Evolutionary conservation across 2,329 filamentous ascomycete species (phyloP).

Genomic region (Hypoxylon sp.): DNA sequence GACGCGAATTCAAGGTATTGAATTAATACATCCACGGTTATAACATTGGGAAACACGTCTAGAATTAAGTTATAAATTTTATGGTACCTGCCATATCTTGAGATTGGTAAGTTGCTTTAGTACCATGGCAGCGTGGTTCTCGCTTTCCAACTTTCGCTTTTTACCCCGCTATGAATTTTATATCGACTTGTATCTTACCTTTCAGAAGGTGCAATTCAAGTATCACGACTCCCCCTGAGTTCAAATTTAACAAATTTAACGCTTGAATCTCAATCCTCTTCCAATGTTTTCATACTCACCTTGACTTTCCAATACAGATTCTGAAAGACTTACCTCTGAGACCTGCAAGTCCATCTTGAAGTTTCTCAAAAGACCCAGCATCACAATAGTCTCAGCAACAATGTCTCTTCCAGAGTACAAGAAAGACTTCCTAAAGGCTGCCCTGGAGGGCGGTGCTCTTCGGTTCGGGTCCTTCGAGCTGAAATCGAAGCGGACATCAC

Average conservation of each 20-base stretch:
- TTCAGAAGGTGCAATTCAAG: slow-evolving; percentile 5
- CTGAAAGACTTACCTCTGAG: background rate
- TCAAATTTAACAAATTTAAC: background rate
- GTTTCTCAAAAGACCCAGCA: background rate
- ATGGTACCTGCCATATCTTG: background rate
- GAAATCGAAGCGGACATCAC: slow-evolving; percentile 91
- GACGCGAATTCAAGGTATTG: background rate
- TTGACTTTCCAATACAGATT: background rate
- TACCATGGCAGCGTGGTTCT: background rate
- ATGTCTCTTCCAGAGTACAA: slow-evolving; percentile 76
- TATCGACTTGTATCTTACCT: slow-evolving; percentile 12
- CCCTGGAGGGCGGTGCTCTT: slow-evolving; percentile 78
- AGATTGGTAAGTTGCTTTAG: slow-evolving; percentile 5
- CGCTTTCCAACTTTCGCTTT: background rate
- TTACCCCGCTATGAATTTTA: slow-evolving; percentile 38
- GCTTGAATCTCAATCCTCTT: background rate
- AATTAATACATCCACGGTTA: background rate
- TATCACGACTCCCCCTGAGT: background rate
- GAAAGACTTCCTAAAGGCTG: slow-evolving; percentile 78
- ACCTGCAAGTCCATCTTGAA: background rate
- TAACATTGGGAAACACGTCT: background rate
- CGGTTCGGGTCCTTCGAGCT: slow-evolving; percentile 89
- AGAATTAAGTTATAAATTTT: background rate
- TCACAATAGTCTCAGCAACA: slow-evolving; percentile 41
- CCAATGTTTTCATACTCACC: background rate